phyloP scores from a whole-genome alignment of 768 basidiomycete species.

The Podaxis sp. region DNA sequence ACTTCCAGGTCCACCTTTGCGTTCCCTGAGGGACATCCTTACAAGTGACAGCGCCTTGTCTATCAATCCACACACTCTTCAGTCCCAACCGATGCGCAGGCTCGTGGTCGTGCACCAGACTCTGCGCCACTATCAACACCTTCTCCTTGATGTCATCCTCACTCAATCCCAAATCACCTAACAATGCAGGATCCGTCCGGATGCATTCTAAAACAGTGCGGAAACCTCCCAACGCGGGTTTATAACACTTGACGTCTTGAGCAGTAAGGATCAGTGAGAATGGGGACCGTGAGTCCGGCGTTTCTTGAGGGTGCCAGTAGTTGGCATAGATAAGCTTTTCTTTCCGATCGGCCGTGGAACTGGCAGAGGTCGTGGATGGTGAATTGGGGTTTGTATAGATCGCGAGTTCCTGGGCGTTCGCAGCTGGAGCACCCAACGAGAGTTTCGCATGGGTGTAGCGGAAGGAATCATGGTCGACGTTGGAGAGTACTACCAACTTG shows the following conservation, averaged over 20 bases:
- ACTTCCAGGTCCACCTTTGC: slow-evolving; percentile 45
- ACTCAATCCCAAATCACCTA: slow-evolving; percentile 24
- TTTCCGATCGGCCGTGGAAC: background rate
- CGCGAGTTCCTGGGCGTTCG: slow-evolving; percentile 16
- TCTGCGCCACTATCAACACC: slow-evolving; percentile 66
- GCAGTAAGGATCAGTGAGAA: slow-evolving; percentile 70
- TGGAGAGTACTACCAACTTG: slow-evolving; percentile 71
- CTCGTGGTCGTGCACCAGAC: slow-evolving; percentile 60
- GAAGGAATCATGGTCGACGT: slow-evolving; percentile 67
- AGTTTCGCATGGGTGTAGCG: slow-evolving; percentile 54
- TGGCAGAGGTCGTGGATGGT: background rate
- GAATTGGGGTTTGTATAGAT: slow-evolving; percentile 27
- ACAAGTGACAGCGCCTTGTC: slow-evolving; percentile 42
- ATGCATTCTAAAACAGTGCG: slow-evolving; percentile 42
- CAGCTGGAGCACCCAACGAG: slow-evolving; percentile 30
- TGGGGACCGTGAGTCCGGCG: slow-evolving; percentile 42
- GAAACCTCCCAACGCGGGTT: slow-evolving; percentile 58
- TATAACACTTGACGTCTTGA: slow-evolving; percentile 70
- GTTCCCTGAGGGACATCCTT: slow-evolving; percentile 29
- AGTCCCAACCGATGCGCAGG: slow-evolving; percentile 57
- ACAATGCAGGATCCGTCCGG: slow-evolving; percentile 32
- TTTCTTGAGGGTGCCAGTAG: slow-evolving; percentile 41
- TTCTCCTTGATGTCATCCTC: slow-evolving; percentile 34
- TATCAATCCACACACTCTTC: slow-evolving; percentile 62
- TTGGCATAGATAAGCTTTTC: slow-evolving; percentile 12